Evolutionary conservation across 2,329 filamentous ascomycete genomes (phyloP), one percentile per base, ranked within the genome.

Genomic region (Ambrosiella xylebori): DNA sequence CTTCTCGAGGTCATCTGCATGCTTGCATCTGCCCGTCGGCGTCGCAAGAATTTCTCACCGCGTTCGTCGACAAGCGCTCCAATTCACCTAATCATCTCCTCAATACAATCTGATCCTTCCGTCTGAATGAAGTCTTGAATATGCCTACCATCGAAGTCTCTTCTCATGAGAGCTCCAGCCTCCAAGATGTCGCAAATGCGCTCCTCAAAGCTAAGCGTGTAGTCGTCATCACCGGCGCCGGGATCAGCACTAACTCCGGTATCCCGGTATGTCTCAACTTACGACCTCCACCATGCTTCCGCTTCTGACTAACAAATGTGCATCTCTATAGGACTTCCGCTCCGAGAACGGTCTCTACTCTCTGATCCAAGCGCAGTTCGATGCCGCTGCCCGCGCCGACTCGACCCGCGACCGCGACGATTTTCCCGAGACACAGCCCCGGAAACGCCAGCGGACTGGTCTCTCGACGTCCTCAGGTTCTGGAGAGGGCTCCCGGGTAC

Each of bases 171-270:
- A 70, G 73, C 62, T 71, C 76, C 62, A 71, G 74, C 56, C 73
- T 87, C n/a, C 81, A 84, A 64, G 71, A 77, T 38, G 79, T 87
- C 62, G 83, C 84, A 64, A 77, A 85, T 65, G 69, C 74, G 2
- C 70, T 87, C 50, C 76, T 77, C 62, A 82, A 81, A 66, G 78
- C 84, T 9, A 78, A 76, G 61, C 86, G 85, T 66, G 75, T 86
- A n/a, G 75, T 87, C 7, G 79, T 87, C 17, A 74, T 87, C 38
- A 87, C 84, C 0, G 84, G 84, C 54, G 84, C 84, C 54, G 84
- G 84, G 56, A 87, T 87, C 65, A 85, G 82, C 66, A 87, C 84
- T 55, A 87, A 86, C 66, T 86, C 82, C 62, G 84, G 84, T 58
- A 87, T 87, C 65, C 84, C 84, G 55, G 84, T 86, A 72, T 57